phyloP scores from a whole-genome alignment of 2,329 filamentous ascomycete species.

The Pseudocercospora musae region DNA sequence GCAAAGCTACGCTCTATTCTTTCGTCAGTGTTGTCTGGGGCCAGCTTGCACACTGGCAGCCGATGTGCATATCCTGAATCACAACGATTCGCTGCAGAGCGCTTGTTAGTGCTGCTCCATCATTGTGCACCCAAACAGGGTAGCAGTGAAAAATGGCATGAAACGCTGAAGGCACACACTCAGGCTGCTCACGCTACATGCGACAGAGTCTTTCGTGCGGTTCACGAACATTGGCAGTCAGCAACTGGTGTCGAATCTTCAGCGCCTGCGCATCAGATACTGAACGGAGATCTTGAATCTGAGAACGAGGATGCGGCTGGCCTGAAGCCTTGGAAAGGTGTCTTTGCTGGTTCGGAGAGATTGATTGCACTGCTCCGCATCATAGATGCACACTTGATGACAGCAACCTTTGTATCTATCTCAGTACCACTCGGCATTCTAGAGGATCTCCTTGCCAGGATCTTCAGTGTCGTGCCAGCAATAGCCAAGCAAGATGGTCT shows the following conservation, averaged over 20 bases:
- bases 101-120: slow-evolving; percentile 67
- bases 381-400: slow-evolving; percentile 61
- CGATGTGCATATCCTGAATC: slow-evolving; percentile 19
- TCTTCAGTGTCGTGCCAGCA: slow-evolving; percentile 62
- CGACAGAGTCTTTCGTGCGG: slow-evolving; percentile 72
- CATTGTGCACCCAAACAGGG: slow-evolving; percentile 78
- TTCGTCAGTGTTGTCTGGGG: slow-evolving; percentile 41
- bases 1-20: slow-evolving; percentile 54
- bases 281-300: slow-evolving; percentile 20
- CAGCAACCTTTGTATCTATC: slow-evolving; percentile 63
- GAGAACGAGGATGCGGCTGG: slow-evolving; percentile 37
- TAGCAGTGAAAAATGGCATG: slow-evolving; percentile 74
- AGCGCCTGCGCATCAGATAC: slow-evolving; percentile 11
- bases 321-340: slow-evolving; percentile 68
- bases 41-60: slow-evolving; percentile 19
- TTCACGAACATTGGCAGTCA: slow-evolving; percentile 80
- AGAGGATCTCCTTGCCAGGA: slow-evolving; percentile 65
- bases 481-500: slow-evolving; percentile 45
- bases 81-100: slow-evolving; percentile 53
- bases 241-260: slow-evolving; percentile 44
- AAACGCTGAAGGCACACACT: slow-evolving; percentile 60
- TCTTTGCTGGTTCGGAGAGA: slow-evolving; percentile 70
- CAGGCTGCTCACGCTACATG: slow-evolving; percentile 66
- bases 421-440: slow-evolving; percentile 65
- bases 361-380: slow-evolving; percentile 64